A percentile compares a stretch with the other conserved stretches of the same genome.
phyloP scores from a whole-genome alignment of 225 moss, liverwort and hornwort genomes.

The Pleurozium schreberi region DNA sequence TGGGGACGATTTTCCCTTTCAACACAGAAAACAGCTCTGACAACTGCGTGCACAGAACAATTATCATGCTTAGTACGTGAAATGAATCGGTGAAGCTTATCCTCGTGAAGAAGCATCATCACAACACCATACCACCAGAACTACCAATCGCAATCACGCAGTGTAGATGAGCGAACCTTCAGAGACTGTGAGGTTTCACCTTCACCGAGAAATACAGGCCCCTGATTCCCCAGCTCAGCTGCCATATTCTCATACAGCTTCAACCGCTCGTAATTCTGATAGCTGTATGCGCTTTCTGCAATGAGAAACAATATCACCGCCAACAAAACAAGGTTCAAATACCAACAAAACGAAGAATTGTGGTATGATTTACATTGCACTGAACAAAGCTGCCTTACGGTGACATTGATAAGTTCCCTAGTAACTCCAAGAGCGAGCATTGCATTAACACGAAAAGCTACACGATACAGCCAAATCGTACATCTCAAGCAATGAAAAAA shows the following conservation, averaged over 20 bases:
- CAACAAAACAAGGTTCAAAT: not conserved
- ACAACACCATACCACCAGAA: not conserved
- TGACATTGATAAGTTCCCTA: not conserved
- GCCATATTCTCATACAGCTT: conserved; percentile 61
- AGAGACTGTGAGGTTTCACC: conserved; percentile 85
- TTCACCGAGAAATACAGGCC: conserved; percentile 52
- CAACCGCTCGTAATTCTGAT: conserved; percentile 32
- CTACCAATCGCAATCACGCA: not conserved
- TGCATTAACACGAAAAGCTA: not conserved
- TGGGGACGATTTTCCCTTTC: conserved; percentile 47
- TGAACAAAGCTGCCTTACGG: not conserved
- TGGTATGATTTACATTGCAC: not conserved
- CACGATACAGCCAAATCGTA: not conserved
- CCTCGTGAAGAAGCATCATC: not conserved
- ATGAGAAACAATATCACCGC: not conserved
- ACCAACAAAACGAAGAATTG: not conserved
- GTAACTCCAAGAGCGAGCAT: not conserved
- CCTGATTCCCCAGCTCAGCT: conserved; percentile 50
- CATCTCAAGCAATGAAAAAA: not conserved
- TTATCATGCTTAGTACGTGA: not conserved
- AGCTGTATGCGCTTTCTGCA: conserved; percentile 18
- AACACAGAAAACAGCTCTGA: conserved; percentile 63
- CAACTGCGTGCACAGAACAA: conserved; percentile 35
- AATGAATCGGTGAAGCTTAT: not conserved
- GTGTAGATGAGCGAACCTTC: conserved; percentile 27